phyloP scores from a whole-genome alignment of 306 rosid species.

The Fragaria nilgerrensis region DNA sequence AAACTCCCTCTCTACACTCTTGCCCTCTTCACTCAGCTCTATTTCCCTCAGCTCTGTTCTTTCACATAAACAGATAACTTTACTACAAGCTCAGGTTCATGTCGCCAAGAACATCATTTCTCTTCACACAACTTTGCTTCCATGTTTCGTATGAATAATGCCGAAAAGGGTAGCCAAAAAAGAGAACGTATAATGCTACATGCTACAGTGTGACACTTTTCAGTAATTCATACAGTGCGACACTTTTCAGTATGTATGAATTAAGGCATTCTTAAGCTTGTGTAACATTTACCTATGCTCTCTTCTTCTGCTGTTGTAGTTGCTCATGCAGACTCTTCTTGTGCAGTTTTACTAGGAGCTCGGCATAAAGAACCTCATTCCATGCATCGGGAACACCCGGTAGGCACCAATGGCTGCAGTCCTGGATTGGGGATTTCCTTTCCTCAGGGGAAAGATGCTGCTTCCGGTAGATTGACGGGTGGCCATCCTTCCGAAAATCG shows the following conservation, averaged over 20 bases:
- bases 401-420: slow-evolving; percentile 99
- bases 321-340: slow-evolving; percentile 35
- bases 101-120: slow-evolving; percentile 11
- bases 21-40: neutral
- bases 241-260: slow-evolving; percentile 13
- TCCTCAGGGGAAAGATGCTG: slow-evolving; percentile 49
- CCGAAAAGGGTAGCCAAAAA: slow-evolving; percentile 19
- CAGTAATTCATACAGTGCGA: no score
- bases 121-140: slow-evolving; percentile 19
- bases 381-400: slow-evolving; percentile 93
- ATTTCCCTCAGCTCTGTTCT: slow-evolving; percentile 12
- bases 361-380: slow-evolving; percentile 84
- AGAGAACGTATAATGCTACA: slow-evolving; percentile 23
- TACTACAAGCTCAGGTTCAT: slow-evolving; percentile 20
- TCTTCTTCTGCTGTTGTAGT: slow-evolving; percentile 44
- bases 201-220: no score
- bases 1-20: slow-evolving; percentile 10
- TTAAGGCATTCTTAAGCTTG: slow-evolving; percentile 7
- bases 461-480: slow-evolving; percentile 87
- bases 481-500: slow-evolving; percentile 92
- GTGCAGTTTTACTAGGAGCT: slow-evolving; percentile 51
- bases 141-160: slow-evolving; percentile 23
- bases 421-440: slow-evolving; percentile 65
- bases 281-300: slow-evolving; percentile 47
- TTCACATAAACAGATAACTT: slow-evolving; percentile 36